Evolutionary conservation across 441 rosid species (phyloP).

Genomic region (Jatropha podagrica): DNA sequence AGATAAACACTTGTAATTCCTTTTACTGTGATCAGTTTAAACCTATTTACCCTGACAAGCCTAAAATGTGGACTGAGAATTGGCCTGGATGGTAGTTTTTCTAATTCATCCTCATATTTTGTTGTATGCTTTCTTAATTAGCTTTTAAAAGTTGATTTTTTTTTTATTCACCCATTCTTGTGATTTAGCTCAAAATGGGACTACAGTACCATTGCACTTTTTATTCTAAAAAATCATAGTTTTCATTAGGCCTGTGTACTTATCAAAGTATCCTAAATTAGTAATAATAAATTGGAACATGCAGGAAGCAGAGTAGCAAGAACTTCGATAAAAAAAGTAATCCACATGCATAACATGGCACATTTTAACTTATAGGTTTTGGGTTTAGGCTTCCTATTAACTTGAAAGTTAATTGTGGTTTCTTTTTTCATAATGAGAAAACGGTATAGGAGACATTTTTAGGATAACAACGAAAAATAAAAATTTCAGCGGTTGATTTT

Average conservation of each 20-base stretch:
- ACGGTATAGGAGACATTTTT: neutral
- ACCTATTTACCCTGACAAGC: constrained; percentile 78
- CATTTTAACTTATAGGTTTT: neutral
- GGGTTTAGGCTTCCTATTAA: neutral
- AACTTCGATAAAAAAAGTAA: neutral
- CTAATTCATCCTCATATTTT: constrained; percentile 6
- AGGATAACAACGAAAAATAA: too few species aligned
- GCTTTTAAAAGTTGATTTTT: constrained; percentile 2
- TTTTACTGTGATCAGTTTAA: constrained; percentile 89
- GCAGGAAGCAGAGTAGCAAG: neutral
- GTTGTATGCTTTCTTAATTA: neutral
- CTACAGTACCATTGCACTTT: neutral
- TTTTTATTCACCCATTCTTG: neutral
- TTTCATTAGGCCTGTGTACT: neutral
- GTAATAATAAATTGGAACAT: neutral
- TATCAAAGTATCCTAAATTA: neutral
- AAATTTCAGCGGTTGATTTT: neutral
- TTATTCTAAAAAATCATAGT: neutral
- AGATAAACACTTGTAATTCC: constrained; percentile 90
- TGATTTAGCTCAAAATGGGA: constrained; percentile 1
- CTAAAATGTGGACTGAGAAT: constrained; percentile 99
- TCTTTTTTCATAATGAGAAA: neutral
- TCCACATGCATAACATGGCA: neutral
- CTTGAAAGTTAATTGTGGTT: neutral
- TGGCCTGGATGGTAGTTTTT: constrained; percentile 98